Evolutionary conservation across 257 asterid genomes (phyloP).

Genomic region (Ocimum tenuiflorum): DNA sequence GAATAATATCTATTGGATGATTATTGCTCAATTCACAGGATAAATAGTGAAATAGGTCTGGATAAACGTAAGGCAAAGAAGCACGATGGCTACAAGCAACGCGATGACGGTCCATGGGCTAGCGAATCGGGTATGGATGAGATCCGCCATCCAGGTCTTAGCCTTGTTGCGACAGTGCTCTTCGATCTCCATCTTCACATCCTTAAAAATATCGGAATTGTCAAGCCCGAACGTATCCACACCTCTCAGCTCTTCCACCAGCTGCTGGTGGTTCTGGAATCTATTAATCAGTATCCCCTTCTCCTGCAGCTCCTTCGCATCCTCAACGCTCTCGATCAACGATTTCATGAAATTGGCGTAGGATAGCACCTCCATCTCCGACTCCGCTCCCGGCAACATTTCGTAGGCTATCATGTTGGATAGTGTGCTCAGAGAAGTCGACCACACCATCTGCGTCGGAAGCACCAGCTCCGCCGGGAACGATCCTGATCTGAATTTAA

Average conservation of each 20-base stretch:
- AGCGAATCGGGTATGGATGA: background rate
- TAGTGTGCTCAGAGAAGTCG: background rate
- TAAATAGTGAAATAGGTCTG: constrained; percentile 20
- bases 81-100: background rate
- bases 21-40: background rate
- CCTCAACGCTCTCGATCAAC: constrained; percentile 1
- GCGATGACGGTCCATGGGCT: constrained; percentile 18
- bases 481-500: background rate
- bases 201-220: background rate
- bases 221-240: constrained; percentile 14
- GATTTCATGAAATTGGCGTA: constrained; percentile 8
- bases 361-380: constrained; percentile 6
- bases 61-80: constrained; percentile 5
- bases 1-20: too few relatives aligned
- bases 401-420: constrained; percentile 21
- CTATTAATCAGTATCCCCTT: constrained; percentile 10
- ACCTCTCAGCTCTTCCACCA: background rate
- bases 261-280: constrained; percentile 3
- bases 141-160: constrained; percentile 22
- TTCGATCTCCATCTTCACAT: constrained; percentile 14
- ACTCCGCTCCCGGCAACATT: background rate
- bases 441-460: background rate
- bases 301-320: constrained; percentile 19
- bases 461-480: constrained; percentile 7
- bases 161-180: constrained; percentile 9